phyloP scores from a whole-genome alignment of 371 early-diverging fungal species.

The Sanchytrium tribonematis region DNA sequence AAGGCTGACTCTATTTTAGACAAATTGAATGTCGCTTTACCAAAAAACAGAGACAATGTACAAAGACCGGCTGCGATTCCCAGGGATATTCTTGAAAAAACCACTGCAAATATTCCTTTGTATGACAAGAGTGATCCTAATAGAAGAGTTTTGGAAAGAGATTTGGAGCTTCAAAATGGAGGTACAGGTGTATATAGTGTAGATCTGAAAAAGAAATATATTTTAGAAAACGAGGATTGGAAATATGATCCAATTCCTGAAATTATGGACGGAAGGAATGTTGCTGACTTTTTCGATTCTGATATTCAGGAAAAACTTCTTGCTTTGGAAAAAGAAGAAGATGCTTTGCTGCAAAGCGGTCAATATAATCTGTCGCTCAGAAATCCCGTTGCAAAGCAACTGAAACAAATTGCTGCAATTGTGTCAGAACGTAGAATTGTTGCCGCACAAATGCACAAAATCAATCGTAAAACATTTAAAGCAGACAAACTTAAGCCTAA shows the following conservation, averaged over 20 bases:
- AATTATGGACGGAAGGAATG: slow-evolving; percentile 97
- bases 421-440: background rate
- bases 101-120: slow-evolving; percentile 20
- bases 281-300: slow-evolving; percentile 95
- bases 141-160: slow-evolving; percentile 46
- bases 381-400: background rate
- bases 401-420: background rate
- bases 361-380: background rate
- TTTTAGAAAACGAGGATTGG: slow-evolving; percentile 63
- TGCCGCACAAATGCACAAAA: background rate
- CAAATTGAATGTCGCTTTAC: slow-evolving; percentile 73
- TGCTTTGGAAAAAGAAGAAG: slow-evolving; percentile 88
- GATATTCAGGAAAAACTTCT: slow-evolving; percentile 86
- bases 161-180: slow-evolving; percentile 61
- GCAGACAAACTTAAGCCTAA: background rate
- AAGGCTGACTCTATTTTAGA: slow-evolving; percentile 76
- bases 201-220: slow-evolving; percentile 55
- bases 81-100: background rate
- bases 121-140: slow-evolving; percentile 56
- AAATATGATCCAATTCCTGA: slow-evolving; percentile 97
- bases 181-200: slow-evolving; percentile 87
- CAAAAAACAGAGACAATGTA: slow-evolving; percentile 50
- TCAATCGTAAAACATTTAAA: background rate
- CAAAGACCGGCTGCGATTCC: slow-evolving; percentile 6
- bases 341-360: slow-evolving; percentile 65